Evolutionary conservation across 306 rosid genomes (phyloP).

Genomic region (Mimosa pudica): DNA sequence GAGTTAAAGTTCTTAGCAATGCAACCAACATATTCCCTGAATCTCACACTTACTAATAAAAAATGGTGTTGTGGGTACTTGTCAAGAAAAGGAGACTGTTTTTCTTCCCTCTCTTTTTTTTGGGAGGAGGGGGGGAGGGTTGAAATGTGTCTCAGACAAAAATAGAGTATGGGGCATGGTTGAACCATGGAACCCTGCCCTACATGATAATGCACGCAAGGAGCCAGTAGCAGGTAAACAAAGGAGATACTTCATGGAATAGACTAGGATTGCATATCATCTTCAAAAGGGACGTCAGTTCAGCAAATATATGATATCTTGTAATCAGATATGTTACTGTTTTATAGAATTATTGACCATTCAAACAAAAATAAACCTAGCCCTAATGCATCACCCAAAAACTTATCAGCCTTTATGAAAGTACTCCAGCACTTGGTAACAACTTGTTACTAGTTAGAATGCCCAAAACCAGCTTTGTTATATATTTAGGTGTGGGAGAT

Average conservation of each 20-base stretch:
- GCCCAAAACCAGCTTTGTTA: neutral
- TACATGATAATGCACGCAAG: neutral
- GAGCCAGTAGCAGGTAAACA: neutral
- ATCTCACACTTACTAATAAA: neutral
- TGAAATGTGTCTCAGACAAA: slow-evolving; percentile 15
- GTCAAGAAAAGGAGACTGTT: neutral
- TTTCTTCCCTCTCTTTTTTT: no score
- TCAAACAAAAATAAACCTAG: slow-evolving; percentile 2
- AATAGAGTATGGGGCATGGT: neutral
- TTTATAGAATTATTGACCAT: neutral
- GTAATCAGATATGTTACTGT: neutral
- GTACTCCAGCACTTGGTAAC: neutral
- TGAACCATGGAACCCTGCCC: slow-evolving; percentile 5
- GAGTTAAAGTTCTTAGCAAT: neutral
- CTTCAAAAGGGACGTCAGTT: neutral
- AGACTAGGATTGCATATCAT: neutral
- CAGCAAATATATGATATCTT: neutral
- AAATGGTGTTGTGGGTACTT: neutral
- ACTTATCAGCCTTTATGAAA: neutral
- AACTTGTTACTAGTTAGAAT: neutral
- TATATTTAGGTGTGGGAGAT: neutral
- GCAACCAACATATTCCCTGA: neutral
- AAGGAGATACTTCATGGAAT: neutral
- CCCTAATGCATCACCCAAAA: neutral
- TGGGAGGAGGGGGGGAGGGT: no score